phyloP scores from a whole-genome alignment of 106 monocot species.

The Allium sativum region DNA sequence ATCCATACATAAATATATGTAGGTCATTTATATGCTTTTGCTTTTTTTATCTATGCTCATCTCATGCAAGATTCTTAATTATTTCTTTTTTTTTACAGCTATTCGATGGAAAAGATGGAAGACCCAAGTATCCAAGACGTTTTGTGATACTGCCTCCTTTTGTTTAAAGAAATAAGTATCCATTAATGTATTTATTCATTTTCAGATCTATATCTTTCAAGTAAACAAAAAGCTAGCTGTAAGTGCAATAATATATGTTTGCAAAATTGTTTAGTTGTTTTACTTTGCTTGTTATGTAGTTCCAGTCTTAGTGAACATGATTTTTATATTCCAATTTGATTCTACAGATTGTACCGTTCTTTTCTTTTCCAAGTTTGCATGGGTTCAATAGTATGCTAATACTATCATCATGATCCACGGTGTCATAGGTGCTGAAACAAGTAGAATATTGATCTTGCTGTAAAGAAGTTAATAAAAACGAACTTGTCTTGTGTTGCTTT shows the following conservation, averaged over 20 bases:
- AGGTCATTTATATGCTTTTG: neutral
- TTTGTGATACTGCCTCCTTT: conserved; percentile 66
- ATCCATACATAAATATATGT: neutral
- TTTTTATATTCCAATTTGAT: no score
- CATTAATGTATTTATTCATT: neutral
- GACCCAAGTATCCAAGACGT: conserved; percentile 45
- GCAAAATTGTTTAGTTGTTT: no score
- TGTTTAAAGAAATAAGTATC: conserved; percentile 10
- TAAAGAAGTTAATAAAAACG: neutral
- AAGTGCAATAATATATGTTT: neutral
- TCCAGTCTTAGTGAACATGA: no score
- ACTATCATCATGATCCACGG: no score
- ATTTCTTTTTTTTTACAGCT: conserved; percentile 31
- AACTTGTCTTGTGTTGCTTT: neutral
- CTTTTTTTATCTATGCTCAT: conserved; percentile 3
- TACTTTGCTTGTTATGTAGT: no score
- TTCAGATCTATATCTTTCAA: neutral
- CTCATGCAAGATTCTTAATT: conserved; percentile 5
- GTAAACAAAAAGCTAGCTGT: neutral
- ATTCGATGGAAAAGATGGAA: conserved; percentile 60
- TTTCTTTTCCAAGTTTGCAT: no score
- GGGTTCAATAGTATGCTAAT: no score
- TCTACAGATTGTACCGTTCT: no score
- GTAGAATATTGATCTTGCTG: conserved; percentile 1
- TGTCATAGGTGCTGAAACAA: conserved; percentile 5